Evolutionary conservation across 306 rosid genomes (phyloP).

Genomic region (Delonix regia): DNA sequence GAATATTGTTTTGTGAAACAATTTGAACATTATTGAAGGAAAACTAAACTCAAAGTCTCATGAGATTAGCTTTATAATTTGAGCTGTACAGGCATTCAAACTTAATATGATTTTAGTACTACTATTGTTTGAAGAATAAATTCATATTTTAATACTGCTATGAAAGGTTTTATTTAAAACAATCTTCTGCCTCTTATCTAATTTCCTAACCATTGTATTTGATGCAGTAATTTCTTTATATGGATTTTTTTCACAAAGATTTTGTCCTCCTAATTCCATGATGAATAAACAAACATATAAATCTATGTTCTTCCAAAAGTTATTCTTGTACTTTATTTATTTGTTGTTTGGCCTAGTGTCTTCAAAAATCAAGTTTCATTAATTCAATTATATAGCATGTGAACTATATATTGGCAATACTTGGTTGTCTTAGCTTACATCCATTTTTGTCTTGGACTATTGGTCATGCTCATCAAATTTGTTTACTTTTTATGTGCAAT

Average conservation of each 20-base stretch:
- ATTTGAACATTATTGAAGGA: no score
- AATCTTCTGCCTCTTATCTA: no score
- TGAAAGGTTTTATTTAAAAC: no score
- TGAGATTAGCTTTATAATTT: no score
- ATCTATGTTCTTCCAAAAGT: background rate
- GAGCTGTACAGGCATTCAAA: no score
- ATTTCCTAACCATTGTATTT: no score
- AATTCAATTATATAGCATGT: slow-evolving; percentile 9
- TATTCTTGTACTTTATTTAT: slow-evolving; percentile 13
- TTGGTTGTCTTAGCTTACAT: background rate
- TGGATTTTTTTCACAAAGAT: background rate
- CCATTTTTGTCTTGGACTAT: slow-evolving; percentile 1
- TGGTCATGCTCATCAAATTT: slow-evolving; percentile 28
- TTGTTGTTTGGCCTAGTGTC: background rate
- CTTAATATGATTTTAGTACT: no score
- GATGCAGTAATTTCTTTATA: background rate
- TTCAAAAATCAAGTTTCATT: slow-evolving; percentile 3
- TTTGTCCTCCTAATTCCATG: slow-evolving; percentile 1
- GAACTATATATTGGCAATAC: slow-evolving; percentile 1
- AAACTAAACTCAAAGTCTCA: no score
- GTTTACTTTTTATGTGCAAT: slow-evolving; percentile 3
- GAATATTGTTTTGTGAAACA: no score
- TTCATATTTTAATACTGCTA: no score
- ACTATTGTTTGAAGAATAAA: no score
- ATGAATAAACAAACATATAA: background rate